Evolutionary conservation across 2,329 filamentous ascomycete genomes (phyloP).

Genomic region (Curvularia lunata): DNA sequence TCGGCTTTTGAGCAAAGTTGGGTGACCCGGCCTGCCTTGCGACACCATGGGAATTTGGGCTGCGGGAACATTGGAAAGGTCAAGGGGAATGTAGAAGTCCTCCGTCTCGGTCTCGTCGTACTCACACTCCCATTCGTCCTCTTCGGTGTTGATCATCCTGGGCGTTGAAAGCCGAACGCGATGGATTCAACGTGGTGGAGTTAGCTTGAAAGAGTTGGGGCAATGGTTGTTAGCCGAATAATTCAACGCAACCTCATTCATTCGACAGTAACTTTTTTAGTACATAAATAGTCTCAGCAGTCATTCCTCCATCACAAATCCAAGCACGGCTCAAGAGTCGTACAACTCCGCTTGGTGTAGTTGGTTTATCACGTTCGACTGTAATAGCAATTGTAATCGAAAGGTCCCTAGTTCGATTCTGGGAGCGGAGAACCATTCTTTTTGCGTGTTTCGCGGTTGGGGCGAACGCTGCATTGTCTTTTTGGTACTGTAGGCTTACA

Average conservation of each 20-base stretch:
- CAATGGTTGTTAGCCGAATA: neutral
- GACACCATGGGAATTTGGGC: conserved; percentile 26
- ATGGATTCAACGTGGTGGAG: conserved; percentile 6
- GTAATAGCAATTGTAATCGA: conserved; percentile 45
- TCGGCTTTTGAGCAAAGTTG: conserved; percentile 37
- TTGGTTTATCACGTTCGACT: conserved; percentile 49
- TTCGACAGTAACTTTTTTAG: too few species aligned
- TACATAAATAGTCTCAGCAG: too few species aligned
- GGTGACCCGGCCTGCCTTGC: conserved; percentile 31
- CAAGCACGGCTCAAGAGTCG: conserved; percentile 23
- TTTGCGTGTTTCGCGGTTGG: conserved; percentile 1
- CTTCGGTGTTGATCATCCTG: conserved; percentile 32
- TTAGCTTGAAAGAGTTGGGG: neutral
- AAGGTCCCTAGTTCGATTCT: conserved; percentile 44
- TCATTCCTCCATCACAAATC: conserved; percentile 24
- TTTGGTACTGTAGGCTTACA: neutral
- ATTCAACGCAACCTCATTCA: too few species aligned
- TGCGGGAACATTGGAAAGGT: conserved; percentile 56
- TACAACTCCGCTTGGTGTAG: conserved; percentile 37
- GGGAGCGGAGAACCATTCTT: conserved; percentile 41
- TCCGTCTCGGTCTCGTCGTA: conserved; percentile 62
- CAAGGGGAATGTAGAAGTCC: conserved; percentile 66
- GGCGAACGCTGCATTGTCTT: neutral
- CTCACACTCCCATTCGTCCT: conserved; percentile 68
- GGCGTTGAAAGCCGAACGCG: neutral